Percentiles rank a stretch among this genome's conserved stretches.
Evolutionary conservation across 2,329 filamentous ascomycete species (phyloP).

Genomic region (Periconia macrospinosa): DNA sequence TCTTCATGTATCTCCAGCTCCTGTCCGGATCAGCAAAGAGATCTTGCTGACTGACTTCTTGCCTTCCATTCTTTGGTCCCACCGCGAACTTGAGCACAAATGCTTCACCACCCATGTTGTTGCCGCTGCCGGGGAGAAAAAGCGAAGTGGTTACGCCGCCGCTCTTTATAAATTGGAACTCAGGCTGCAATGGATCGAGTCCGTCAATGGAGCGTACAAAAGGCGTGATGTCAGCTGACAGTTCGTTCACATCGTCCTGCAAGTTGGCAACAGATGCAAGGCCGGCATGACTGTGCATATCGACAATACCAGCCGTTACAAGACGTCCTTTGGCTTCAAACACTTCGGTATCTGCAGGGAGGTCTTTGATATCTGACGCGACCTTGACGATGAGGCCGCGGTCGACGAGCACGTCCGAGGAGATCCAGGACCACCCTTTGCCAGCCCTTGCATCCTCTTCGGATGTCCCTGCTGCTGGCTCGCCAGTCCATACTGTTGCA

Average conservation of each 20-base stretch:
- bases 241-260: conserved; percentile 65
- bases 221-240: conserved; percentile 66
- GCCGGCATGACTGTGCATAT: conserved; percentile 72
- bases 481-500: conserved; percentile 68
- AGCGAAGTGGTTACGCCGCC: conserved; percentile 72
- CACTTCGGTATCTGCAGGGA: conserved; percentile 54
- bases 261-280: conserved; percentile 52
- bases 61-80: conserved; percentile 60
- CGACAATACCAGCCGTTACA: conserved; percentile 68
- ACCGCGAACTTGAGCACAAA: conserved; percentile 70
- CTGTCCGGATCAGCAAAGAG: conserved; percentile 68
- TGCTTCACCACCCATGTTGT: conserved; percentile 73
- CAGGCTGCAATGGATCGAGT: conserved; percentile 64
- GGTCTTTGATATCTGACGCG: conserved; percentile 46
- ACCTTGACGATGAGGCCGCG: conserved; percentile 64
- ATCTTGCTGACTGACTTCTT: conserved; percentile 64
- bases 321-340: conserved; percentile 63
- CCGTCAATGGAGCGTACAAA: conserved; percentile 69
- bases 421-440: conserved; percentile 62
- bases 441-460: conserved; percentile 59
- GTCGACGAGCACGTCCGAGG: conserved; percentile 63
- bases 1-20: conserved; percentile 73
- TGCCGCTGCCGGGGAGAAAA: conserved; percentile 69
- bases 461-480: conserved; percentile 57
- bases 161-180: conserved; percentile 70